Percentiles rank a stretch among this genome's conserved stretches.
Evolutionary conservation across 495 filamentous ascomycete genomes (phyloP).

Genomic region (Lichina pygmaea): DNA sequence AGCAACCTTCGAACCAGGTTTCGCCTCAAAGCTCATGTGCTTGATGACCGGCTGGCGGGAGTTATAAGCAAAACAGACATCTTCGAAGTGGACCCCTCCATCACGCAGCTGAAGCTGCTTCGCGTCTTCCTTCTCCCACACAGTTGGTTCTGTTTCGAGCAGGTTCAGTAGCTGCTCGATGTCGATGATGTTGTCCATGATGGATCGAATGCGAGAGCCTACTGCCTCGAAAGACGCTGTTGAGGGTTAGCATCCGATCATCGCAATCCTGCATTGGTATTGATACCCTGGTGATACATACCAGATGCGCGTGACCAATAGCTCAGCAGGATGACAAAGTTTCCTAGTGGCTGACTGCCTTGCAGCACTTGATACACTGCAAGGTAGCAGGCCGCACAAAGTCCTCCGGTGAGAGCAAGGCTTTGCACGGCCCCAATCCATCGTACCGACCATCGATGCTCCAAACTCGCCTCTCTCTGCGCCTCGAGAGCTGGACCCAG

Average conservation of each 20-base stretch:
- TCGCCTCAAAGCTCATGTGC: conserved; percentile 27
- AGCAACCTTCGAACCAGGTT: conserved; percentile 28
- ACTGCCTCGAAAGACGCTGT: not conserved
- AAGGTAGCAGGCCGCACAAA: conserved; percentile 35
- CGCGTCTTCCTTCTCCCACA: conserved; percentile 27
- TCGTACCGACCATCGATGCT: not conserved
- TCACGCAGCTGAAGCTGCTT: conserved; percentile 23
- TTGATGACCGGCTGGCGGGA: conserved; percentile 36
- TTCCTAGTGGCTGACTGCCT: conserved; percentile 28
- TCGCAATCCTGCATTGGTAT: too few relatives aligned
- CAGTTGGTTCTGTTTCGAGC: conserved; percentile 35
- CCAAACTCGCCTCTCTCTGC: not conserved
- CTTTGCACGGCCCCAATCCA: conserved; percentile 20
- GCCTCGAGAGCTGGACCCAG: not conserved
- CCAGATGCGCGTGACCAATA: conserved; percentile 38
- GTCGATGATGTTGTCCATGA: conserved; percentile 36
- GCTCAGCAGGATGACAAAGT: conserved; percentile 39
- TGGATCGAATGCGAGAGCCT: conserved; percentile 1
- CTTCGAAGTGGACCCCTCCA: conserved; percentile 35
- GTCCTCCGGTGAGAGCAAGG: conserved; percentile 31
- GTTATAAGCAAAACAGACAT: conserved; percentile 48
- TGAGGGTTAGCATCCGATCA: not conserved
- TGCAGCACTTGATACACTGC: conserved; percentile 37
- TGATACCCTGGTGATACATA: not conserved
- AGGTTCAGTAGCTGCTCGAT: conserved; percentile 47